These are phyloP conservation scores for Pseudohalonectria lignicola DNA, from an alignment of 2,329 filamentous ascomycete species.

Conservation along the genomic window DNA sequence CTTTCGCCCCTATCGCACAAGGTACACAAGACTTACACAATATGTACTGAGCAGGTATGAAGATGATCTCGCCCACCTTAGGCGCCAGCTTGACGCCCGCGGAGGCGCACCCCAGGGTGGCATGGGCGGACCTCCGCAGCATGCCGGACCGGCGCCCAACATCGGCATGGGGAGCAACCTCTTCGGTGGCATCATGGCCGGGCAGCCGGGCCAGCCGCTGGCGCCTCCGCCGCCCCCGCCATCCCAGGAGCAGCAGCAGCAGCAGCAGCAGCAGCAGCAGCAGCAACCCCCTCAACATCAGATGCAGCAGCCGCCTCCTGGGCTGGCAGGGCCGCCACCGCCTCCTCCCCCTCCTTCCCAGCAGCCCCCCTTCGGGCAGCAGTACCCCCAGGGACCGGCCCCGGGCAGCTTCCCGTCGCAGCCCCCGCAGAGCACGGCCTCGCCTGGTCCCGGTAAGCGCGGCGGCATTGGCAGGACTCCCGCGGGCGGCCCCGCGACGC, in stretches of 20 bases:
- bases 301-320: constrained; percentile 67
- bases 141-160: constrained; percentile 69
- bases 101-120: constrained; percentile 44
- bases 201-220: constrained; percentile 70
- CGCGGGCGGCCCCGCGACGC: constrained; percentile 65
- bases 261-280: constrained; percentile 51
- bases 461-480: constrained; percentile 56
- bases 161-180: constrained; percentile 87
- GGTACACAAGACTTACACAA: too few species aligned
- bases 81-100: constrained; percentile 75
- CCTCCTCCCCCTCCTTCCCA: constrained; percentile 52
- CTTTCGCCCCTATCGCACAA: too few species aligned
- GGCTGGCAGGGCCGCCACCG: constrained; percentile 45
- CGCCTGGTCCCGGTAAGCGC: constrained; percentile 72
- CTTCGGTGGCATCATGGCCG: constrained; percentile 93
- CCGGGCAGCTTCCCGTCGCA: constrained; percentile 69
- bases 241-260: constrained; percentile 43
- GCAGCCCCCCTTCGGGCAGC: constrained; percentile 61
- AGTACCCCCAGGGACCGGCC: constrained; percentile 44
- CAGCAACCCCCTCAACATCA: constrained; percentile 43
- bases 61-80: constrained; percentile 75
- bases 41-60: constrained; percentile 94
- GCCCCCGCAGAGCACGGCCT: constrained; percentile 73
- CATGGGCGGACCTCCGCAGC: constrained; percentile 60
- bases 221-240: constrained; percentile 64